Base-by-base conservation (phyloP, 2,329 filamentous ascomycete species). In the Pseudocercospora cruenta region DNA sequence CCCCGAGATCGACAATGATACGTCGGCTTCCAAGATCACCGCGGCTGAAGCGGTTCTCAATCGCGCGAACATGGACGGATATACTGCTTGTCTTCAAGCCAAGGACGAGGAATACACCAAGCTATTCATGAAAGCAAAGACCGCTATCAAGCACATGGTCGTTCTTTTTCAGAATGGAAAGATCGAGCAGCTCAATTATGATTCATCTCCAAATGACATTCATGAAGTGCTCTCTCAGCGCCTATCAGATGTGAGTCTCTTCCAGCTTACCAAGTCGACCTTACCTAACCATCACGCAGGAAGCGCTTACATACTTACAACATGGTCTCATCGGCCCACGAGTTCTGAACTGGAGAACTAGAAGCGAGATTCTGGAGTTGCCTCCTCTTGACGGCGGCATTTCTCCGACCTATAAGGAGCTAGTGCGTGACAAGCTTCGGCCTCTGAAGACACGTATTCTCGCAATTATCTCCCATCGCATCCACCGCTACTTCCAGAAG, bases 211-310 rank as follows among this genome's bases (percentile, higher is more conserved):
- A 1, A 86, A 86, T 54, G 94, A 98, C 76, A 90, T 95, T 70
- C 92, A 96, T 76, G 90, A 94, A 74, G 94, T 97, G 76, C 87
- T 97, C 68, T 93, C 93, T n/a, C 87, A 96, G 66, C 91, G 94
- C 66, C 84, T 99, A 4, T 93, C 95, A 0, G 89, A 58, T 58
- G 55, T 58, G 19, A 58, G 55, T 19, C n/a, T 26, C 55, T 4
- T 58, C 10, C 55, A 22, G 12, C 9, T 19, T 6, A 43, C 10
- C 31, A 21, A 22, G 16, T 24, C 8, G 19, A 43, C 9, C 28
- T 14, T 12, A 19, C 5, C n/a, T 33, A 21, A 24, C 19, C 55
- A 26, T 21, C 19, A 21, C 5, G 9, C 24, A 93, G 47, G 95
- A 99, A 79, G 84, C 98, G 19, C 94, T 94, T 77, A 91, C 93